Base-by-base conservation (phyloP, 495 filamentous ascomycete genomes). In the Pyrenula aspistea region DNA sequence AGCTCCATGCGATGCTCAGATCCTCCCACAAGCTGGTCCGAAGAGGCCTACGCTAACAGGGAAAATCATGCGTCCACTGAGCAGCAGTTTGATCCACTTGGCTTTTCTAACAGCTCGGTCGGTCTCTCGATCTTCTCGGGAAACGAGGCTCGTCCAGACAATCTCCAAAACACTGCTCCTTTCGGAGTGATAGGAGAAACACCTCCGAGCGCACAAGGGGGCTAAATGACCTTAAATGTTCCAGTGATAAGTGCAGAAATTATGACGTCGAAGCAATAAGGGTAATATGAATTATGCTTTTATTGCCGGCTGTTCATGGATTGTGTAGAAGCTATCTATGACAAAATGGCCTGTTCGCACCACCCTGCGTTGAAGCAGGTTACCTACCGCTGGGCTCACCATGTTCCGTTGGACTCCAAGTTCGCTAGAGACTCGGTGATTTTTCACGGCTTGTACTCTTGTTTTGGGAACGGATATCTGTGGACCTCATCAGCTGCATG, bases 381-480 rank as follows among this genome's bases (percentile, higher is more conserved):
- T 15, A 42, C 15, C 8, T 15, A 42, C 15, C 31, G 31, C 31
- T 42, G n/a, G n/a, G n/a, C n/a, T n/a, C n/a, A n/a, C n/a, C n/a
- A n/a, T n/a, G 15, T 42, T 8, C 31, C 31, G 4, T 42, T 4
- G 15, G 15, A 42, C 31, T 4, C 31, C 31, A 42, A 42, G 31
- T 8, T 42, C 31, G 31, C 4, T 15, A 42, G 15, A 42, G 15
- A 4, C 31, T 15, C n/a, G n/a, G n/a, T n/a, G 15, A 42, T 8
- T 15, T 42, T 8, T 42, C 31, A 42, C 15, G 31, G 19, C 20
- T 52, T 64, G 75, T 91, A 93, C 62, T 82, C 77, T 70, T 91
- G 81, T 77, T 91, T 89, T 63, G 89, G 88, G 78, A 80, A 88
- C 60, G 88, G 88, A 76, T 78, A 92, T 58, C 88, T 92, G 64